Base-by-base conservation (phyloP, 306 rosid genomes). In the Lathyrus aphaca region DNA sequence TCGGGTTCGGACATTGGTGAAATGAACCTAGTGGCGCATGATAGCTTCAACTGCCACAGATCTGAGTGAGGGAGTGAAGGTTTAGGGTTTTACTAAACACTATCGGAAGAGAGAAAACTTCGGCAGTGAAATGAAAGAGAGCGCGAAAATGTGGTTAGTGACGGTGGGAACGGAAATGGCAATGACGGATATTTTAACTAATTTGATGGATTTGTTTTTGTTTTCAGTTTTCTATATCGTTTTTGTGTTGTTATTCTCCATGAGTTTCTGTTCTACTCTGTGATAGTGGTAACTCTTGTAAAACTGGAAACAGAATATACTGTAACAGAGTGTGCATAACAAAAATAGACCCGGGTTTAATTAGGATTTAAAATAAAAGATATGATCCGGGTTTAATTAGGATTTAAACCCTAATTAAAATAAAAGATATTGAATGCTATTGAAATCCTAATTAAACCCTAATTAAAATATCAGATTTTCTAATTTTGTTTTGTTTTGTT, bases 1-100 rank as follows among this genome's bases (percentile, higher is more conserved):
- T 86, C 96, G 76, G 94, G 74, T 60, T 62, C 77, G 1, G 97
- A 81, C 98, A 90, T 93, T 68, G 10, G 17, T 6, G 19, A 30
- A 8, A 15, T 32, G 66, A 18, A 23, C 66, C 64, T 81, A 84
- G 62, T 46, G 35, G 10, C 6, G 48, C 93, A 89, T 64, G 44
- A 64, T 86, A 68, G 77, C 64, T 80, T 37, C 3, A 57, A 32
- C 71, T 59, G 17, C 57, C 4, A 51, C 66, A 85, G 91, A 93
- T 88, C 98, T 84, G 74, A 61, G 49, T 35, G 43, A 2, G 48
- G 21, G 48, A 19, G 9, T 57, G 72, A 53, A 74, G 79, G 71
- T 63, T 38, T 54, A 74, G 81, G 87, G 78, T 80, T 80, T 74
- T 18, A 45, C 15, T 6, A 1, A 4, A 17, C 10, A 44, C 30